A percentile compares a stretch with the other conserved stretches of the same genome.
Evolutionary conservation across 345 rosid genomes (phyloP).

Genomic region (Ricinus communis): DNA sequence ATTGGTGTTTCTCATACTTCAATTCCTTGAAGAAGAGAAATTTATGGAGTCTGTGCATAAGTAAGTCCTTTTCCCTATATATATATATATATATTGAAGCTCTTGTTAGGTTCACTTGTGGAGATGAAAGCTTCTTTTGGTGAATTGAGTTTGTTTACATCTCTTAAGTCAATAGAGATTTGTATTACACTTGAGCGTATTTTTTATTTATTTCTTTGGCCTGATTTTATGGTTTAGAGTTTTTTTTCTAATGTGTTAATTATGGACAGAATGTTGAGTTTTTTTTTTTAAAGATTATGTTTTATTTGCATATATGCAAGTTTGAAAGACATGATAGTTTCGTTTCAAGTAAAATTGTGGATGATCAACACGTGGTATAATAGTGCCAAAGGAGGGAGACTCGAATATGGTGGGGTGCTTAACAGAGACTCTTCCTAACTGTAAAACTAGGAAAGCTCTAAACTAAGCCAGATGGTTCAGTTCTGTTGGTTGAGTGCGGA

Average conservation of each 20-base stretch:
- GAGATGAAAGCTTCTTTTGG: no score
- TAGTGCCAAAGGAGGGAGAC: background rate
- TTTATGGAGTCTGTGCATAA: slow-evolving; percentile 84
- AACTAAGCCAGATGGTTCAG: background rate
- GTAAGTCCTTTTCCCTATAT: slow-evolving; percentile 30
- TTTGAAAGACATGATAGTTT: background rate
- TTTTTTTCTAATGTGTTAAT: background rate
- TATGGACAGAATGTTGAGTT: background rate
- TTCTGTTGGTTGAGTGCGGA: background rate
- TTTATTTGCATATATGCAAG: no score
- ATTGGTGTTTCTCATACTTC: slow-evolving; percentile 88
- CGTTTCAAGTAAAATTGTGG: background rate
- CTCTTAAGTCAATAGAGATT: background rate
- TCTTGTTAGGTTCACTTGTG: no score
- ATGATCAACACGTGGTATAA: background rate
- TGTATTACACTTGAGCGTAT: background rate
- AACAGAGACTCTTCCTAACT: background rate
- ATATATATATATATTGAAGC: background rate
- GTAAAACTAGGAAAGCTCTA: background rate
- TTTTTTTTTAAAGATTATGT: background rate
- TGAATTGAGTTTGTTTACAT: background rate
- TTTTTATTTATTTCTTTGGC: background rate
- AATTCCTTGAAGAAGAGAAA: slow-evolving; percentile 91
- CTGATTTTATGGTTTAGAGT: background rate
- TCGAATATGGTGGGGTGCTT: no score